phyloP scores from a whole-genome alignment of 2,329 filamentous ascomycete species.

The Nigrospora oryzae region DNA sequence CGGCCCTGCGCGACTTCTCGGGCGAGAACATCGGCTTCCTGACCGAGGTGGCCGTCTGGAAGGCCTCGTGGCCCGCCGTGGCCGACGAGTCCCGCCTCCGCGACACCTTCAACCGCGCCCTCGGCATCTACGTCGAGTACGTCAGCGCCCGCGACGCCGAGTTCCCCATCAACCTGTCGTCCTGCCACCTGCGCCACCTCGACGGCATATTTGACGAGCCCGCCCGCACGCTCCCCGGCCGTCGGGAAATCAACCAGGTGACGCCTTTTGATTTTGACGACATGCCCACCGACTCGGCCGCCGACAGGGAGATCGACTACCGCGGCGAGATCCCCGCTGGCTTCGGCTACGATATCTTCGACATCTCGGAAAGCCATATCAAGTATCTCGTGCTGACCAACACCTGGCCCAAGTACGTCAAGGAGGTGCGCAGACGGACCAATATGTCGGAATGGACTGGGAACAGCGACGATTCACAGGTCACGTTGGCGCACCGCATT shows the following conservation, averaged over 20 bases:
- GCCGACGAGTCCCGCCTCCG: constrained; percentile 21
- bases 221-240: constrained; percentile 34
- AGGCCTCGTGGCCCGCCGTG: constrained; percentile 22
- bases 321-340: constrained; percentile 32
- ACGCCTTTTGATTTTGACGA: constrained; percentile 29
- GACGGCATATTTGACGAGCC: constrained; percentile 48
- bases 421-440: constrained; percentile 14
- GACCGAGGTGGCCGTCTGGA: constrained; percentile 48
- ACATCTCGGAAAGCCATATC: constrained; percentile 49
- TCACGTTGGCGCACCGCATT: too few species aligned
- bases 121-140: constrained; percentile 54
- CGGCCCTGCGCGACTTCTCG: constrained; percentile 58
- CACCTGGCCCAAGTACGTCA: constrained; percentile 55
- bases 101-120: constrained; percentile 47
- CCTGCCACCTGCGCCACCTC: constrained; percentile 43
- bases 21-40: constrained; percentile 65
- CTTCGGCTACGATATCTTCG: constrained; percentile 47
- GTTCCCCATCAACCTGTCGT: constrained; percentile 60
- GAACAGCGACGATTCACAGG: too few species aligned
- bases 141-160: constrained; percentile 53
- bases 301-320: constrained; percentile 10
- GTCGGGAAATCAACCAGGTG: constrained; percentile 28
- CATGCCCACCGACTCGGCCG: constrained; percentile 5
- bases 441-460: too few species aligned
- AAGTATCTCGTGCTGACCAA: constrained; percentile 62